These are phyloP conservation scores for Colletotrichum sublineola DNA, from an alignment of 2,329 filamentous ascomycete genomes.

Conservation along the genomic window DNA sequence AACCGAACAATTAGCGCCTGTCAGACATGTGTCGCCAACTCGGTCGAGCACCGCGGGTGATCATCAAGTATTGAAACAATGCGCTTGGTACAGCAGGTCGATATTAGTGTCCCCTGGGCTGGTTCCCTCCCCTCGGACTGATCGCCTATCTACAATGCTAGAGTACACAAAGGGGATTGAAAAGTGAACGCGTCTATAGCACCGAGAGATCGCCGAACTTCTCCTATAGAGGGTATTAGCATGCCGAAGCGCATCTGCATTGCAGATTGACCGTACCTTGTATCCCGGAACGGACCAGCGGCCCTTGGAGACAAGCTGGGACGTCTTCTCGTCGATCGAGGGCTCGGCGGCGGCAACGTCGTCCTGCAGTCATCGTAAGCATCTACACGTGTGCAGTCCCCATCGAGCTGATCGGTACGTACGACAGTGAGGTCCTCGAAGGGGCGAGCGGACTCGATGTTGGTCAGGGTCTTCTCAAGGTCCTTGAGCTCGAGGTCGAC, in stretches of 20 bases:
- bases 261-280: constrained; percentile 77
- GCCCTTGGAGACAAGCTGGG: constrained; percentile 95
- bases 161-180: constrained; percentile 71
- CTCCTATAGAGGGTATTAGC: constrained; percentile 78
- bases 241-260: constrained; percentile 14
- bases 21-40: constrained; percentile 2
- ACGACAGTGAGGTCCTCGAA: constrained; percentile 98
- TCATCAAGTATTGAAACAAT: background rate
- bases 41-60: background rate
- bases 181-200: constrained; percentile 75
- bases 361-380: constrained; percentile 71
- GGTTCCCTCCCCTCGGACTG: constrained; percentile 43
- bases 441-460: constrained; percentile 95
- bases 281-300: constrained; percentile 98
- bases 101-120: constrained; percentile 41
- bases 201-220: constrained; percentile 98
- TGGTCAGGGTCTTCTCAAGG: constrained; percentile 93
- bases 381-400: constrained; percentile 18
- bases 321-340: constrained; percentile 97
- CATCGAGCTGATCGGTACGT: constrained; percentile 61
- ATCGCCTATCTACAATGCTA: constrained; percentile 78
- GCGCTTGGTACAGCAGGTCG: constrained; percentile 38
- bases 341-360: constrained; percentile 94
- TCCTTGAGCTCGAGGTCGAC: constrained; percentile 96
- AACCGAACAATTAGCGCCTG: constrained; percentile 7